A percentile compares a stretch with the other conserved stretches of the same genome.
Conservation (phyloP, 306 rosid species). For the Acacia crassicarpa region DNA sequence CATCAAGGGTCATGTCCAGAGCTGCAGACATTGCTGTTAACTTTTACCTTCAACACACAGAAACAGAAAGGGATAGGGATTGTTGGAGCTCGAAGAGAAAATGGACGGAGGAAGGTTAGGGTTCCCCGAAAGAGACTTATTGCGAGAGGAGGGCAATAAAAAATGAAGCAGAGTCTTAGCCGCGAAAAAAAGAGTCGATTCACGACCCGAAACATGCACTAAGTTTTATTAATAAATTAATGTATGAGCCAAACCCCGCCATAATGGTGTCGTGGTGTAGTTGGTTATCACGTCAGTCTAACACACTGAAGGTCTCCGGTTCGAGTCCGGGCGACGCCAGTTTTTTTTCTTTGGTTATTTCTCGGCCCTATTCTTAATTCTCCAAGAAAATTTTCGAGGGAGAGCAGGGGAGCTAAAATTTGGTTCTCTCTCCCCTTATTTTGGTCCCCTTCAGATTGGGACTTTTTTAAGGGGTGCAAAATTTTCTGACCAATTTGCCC, state of each 20-base stretch:
- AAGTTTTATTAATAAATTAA: too few relatives aligned
- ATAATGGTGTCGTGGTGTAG: constrained; percentile 24
- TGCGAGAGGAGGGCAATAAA: not conserved
- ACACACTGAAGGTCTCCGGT: constrained; percentile 90
- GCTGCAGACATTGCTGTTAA: constrained; percentile 58
- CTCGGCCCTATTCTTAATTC: too few relatives aligned
- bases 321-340: constrained; percentile 58
- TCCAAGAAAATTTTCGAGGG: too few relatives aligned
- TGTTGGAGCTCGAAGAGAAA: not conserved
- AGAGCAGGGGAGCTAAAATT: too few relatives aligned
- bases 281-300: constrained; percentile 97
- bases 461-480: too few relatives aligned
- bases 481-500: too few relatives aligned
- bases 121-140: constrained; percentile 6
- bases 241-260: fast-evolving
- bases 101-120: constrained; percentile 18
- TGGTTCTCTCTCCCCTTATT: too few relatives aligned
- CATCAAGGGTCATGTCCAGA: constrained; percentile 84
- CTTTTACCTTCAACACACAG: not conserved
- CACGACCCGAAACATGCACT: not conserved
- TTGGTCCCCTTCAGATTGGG: too few relatives aligned
- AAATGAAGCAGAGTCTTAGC: not conserved
- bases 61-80: not conserved
- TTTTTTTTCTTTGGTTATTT: too few relatives aligned
- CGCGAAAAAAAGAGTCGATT: not conserved